Conservation (phyloP, 768 basidiomycete species). For the Steccherinum ochraceum region DNA sequence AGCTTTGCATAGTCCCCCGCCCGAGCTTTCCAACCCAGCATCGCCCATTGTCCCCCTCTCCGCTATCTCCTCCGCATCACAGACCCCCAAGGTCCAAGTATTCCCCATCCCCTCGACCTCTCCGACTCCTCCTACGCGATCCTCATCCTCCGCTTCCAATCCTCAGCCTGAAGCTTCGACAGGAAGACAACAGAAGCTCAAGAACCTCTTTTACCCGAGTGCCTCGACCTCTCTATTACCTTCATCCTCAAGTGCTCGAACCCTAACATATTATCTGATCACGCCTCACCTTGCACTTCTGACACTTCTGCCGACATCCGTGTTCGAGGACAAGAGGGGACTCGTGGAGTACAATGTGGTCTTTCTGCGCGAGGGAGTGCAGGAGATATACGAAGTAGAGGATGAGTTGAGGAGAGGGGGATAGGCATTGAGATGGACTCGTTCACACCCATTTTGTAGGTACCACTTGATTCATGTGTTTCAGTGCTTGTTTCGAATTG, state of each 20-base stretch:
- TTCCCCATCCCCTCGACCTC: not conserved
- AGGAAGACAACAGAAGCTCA: conserved; percentile 18
- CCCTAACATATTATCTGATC: conserved; percentile 80
- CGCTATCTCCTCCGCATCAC: not conserved
- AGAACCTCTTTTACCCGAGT: conserved; percentile 58
- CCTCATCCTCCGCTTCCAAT: not conserved
- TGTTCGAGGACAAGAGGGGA: conserved; percentile 67
- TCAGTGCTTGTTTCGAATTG: too few species aligned
- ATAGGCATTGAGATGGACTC: not conserved
- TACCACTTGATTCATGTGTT: not conserved
- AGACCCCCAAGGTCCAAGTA: not conserved
- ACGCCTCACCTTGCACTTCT: conserved; percentile 66
- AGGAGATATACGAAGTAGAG: conserved; percentile 78
- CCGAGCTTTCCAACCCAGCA: conserved; percentile 3
- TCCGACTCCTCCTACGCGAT: conserved; percentile 18
- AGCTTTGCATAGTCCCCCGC: conserved; percentile 1
- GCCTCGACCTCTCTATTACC: conserved; percentile 59
- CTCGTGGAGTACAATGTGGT: conserved; percentile 85
- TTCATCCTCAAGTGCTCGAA: conserved; percentile 51
- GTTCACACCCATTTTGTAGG: not conserved
- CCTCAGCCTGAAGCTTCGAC: conserved; percentile 4
- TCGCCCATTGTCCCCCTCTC: not conserved
- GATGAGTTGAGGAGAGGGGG: conserved; percentile 33
- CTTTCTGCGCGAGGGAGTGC: conserved; percentile 76
- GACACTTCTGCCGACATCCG: conserved; percentile 64